Percentiles rank a stretch among this genome's conserved stretches.
phyloP scores from a whole-genome alignment of 2,329 filamentous ascomycete species.

The Periconia digitata region DNA sequence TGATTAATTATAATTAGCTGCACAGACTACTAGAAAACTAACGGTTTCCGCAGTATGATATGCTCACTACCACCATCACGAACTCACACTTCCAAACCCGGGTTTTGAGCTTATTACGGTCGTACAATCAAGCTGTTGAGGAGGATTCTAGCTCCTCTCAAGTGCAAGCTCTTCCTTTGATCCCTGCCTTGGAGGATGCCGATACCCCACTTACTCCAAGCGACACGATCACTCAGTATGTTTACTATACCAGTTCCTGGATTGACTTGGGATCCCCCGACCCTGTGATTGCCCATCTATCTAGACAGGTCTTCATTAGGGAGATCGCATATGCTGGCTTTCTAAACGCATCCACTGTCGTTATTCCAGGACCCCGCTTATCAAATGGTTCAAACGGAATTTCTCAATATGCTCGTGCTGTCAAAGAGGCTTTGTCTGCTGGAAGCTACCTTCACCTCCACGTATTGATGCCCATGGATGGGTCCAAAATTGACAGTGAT shows the following conservation, averaged over 20 bases:
- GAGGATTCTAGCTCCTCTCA: conserved; percentile 43
- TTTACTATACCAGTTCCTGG: conserved; percentile 85
- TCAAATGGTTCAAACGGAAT: conserved; percentile 60
- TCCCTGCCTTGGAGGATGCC: conserved; percentile 70
- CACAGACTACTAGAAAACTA: too few relatives aligned
- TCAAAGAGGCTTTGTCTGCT: conserved; percentile 76
- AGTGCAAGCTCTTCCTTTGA: conserved; percentile 47
- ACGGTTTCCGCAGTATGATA: conserved; percentile 79
- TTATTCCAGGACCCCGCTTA: conserved; percentile 75
- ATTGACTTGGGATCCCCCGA: conserved; percentile 85
- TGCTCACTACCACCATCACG: conserved; percentile 77
- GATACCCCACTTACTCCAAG: conserved; percentile 75
- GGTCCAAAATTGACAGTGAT: conserved; percentile 63
- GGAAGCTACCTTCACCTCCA: conserved; percentile 78
- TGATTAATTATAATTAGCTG: not conserved
- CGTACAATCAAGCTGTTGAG: conserved; percentile 54
- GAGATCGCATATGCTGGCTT: conserved; percentile 96
- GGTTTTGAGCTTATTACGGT: conserved; percentile 63
- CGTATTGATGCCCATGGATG: conserved; percentile 81
- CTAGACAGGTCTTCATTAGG: conserved; percentile 83
- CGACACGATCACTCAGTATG: conserved; percentile 69
- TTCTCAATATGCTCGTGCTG: conserved; percentile 78
- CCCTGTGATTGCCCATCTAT: conserved; percentile 80
- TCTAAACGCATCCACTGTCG: conserved; percentile 81
- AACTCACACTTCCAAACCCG: conserved; percentile 71